phyloP scores from a whole-genome alignment of 2,329 filamentous ascomycete species.

The Fusarium tjaetaba region DNA sequence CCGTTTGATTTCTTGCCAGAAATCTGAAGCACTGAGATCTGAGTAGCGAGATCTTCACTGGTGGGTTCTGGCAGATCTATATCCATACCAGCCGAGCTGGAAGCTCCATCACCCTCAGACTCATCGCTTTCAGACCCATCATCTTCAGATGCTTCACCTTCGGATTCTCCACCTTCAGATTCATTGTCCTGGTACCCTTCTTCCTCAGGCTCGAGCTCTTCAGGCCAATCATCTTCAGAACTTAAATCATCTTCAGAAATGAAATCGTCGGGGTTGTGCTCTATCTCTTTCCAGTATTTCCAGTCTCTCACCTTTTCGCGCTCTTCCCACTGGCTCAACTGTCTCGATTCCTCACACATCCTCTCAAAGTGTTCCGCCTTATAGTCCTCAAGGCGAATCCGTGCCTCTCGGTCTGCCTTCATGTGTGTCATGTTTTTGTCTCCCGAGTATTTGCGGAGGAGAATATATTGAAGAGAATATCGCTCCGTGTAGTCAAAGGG shows the following conservation, averaged over 20 bases:
- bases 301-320: no score
- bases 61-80: background rate
- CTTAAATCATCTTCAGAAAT: no score
- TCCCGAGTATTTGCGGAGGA: background rate
- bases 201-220: no score
- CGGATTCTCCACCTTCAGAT: no score
- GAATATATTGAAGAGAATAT: background rate
- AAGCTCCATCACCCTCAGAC: background rate
- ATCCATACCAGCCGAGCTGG: background rate
- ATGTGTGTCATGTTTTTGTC: background rate
- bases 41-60: background rate
- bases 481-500: background rate
- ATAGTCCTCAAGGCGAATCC: fast-evolving
- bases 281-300: no score
- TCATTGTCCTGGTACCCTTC: no score
- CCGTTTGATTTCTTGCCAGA: no score
- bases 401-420: background rate
- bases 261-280: no score
- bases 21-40: background rate
- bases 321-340: background rate
- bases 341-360: background rate
- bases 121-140: fast-evolving
- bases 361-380: background rate
- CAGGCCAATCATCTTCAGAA: no score
- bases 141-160: no score